Base-by-base conservation (phyloP, 2,329 filamentous ascomycete genomes). In the Verticillium dahliae region DNA sequence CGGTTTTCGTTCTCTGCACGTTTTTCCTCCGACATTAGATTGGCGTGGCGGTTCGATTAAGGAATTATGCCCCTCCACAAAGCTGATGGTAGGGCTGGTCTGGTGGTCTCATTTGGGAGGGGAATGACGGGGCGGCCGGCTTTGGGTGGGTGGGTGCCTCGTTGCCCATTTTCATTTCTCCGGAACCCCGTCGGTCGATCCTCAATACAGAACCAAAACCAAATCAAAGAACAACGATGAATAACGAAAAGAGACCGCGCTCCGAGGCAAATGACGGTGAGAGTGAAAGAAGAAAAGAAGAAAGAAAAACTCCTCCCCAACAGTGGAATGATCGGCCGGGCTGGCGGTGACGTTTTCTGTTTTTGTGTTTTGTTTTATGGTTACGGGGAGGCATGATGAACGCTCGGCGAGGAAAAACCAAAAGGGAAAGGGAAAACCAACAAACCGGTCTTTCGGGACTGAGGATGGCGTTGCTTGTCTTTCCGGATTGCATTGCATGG, bases 11-110 rank as follows among this genome's bases (percentile, higher is more conserved):
- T 78, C 75, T 80, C 76, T 76, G 76, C 70, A 77, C 76, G 75
- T 75, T 80, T 73, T 72, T 59, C 58, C 45, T 59, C 58, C 39
- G 58, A 59, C 77, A 79, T 79, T 80, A 81, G 78, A 81, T 80
- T 79, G 78, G 79, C 79, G 78, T 76, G 78, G 78, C 76, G 78
- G 78, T 80, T 78, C 75, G 77, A 75, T 71, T 69, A 70, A 73
- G 78, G 76, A 77, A 78, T 37, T 37, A 74, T 73, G 38, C 41
- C 45, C 13, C 57, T 50, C 34, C 13, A 58, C 57, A 58, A 39
- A 74, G 27, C 76, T 75, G 73, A 75, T 75, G 74, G 74, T 75
- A 77, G 76, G 76, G 77, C 74, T 71, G 75, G 75, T 63, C 61
- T 61, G 63, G 56, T 58, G 68, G 64, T 69, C 61, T 66, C 69